Conservation (phyloP, 192 early-diverging fungal species). For the Lunasporangiospora selenospora region DNA sequence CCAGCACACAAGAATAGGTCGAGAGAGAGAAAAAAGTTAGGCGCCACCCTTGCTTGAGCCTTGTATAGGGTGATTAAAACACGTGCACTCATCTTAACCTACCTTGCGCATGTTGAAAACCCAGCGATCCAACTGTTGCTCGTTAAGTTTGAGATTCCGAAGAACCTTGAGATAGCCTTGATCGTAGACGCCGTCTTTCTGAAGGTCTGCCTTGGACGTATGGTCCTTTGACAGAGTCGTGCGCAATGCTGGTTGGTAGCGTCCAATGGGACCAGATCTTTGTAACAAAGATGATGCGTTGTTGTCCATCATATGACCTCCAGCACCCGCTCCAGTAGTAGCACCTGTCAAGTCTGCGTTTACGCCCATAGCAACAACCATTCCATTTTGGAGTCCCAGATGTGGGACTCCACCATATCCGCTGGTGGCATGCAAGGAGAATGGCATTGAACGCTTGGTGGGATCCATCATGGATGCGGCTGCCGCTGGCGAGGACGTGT, state of each 20-base stretch:
- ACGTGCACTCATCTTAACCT: too few relatives aligned
- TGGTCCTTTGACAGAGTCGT: slow-evolving; percentile 48
- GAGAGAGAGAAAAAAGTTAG: neutral
- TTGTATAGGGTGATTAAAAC: too few relatives aligned
- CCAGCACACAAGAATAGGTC: neutral
- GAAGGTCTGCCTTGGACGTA: slow-evolving; percentile 39
- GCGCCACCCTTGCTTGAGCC: neutral
- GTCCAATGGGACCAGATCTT: slow-evolving; percentile 9
- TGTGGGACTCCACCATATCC: slow-evolving; percentile 18
- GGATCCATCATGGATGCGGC: too few relatives aligned
- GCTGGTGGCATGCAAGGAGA: slow-evolving; percentile 22
- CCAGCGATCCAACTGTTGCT: slow-evolving; percentile 40
- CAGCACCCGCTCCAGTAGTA: neutral
- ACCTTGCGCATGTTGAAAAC: slow-evolving; percentile 39
- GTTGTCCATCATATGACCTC: slow-evolving; percentile 4
- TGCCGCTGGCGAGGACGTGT: too few relatives aligned
- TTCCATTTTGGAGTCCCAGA: slow-evolving; percentile 7
- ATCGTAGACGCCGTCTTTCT: slow-evolving; percentile 43
- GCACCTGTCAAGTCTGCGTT: too few relatives aligned
- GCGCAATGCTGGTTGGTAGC: slow-evolving; percentile 32
- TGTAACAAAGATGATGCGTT: slow-evolving; percentile 10
- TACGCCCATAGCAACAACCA: slow-evolving; percentile 15
- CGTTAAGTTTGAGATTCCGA: slow-evolving; percentile 34
- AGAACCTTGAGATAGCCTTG: slow-evolving; percentile 34
- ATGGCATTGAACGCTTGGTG: slow-evolving; percentile 19